Evolutionary conservation across 129 eudicot species (phyloP).

Genomic region (Helianthus tuberosus): DNA sequence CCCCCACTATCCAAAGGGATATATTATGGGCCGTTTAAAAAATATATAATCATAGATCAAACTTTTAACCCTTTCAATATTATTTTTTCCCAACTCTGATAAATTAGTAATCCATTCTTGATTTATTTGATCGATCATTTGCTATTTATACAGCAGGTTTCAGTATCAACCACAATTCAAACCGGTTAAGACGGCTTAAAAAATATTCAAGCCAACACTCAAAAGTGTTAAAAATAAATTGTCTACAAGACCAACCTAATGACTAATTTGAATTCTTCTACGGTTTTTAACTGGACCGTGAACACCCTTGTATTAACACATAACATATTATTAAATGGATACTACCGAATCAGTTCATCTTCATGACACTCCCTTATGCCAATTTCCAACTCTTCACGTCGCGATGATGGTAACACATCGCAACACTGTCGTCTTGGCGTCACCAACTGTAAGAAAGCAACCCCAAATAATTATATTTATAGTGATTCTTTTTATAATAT

Average conservation of each 20-base stretch:
- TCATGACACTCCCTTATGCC: constrained; percentile 66
- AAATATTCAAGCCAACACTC: too few relatives aligned
- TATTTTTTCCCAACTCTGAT: neutral
- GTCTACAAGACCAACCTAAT: too few relatives aligned
- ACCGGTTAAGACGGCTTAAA: too few relatives aligned
- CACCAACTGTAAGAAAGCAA: constrained; percentile 45
- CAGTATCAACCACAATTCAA: too few relatives aligned
- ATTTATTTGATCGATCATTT: constrained; percentile 13
- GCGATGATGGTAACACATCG: constrained; percentile 55
- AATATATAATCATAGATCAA: too few relatives aligned
- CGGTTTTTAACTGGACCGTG: too few relatives aligned
- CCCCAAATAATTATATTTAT: neutral
- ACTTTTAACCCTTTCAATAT: constrained; percentile 6
- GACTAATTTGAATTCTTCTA: too few relatives aligned
- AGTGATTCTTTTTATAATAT: neutral
- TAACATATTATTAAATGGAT: neutral
- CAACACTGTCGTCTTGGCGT: constrained; percentile 90
- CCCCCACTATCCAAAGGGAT: too few relatives aligned
- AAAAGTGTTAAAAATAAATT: too few relatives aligned
- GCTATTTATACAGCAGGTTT: too few relatives aligned
- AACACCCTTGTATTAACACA: neutral
- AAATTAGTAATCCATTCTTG: neutral
- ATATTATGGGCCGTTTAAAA: too few relatives aligned
- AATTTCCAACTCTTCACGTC: constrained; percentile 47
- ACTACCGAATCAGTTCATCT: constrained; percentile 52